These are phyloP conservation scores for Akanthomyces lecanii DNA, from an alignment of 2,329 filamentous ascomycete genomes.

Conservation along the genomic window DNA sequence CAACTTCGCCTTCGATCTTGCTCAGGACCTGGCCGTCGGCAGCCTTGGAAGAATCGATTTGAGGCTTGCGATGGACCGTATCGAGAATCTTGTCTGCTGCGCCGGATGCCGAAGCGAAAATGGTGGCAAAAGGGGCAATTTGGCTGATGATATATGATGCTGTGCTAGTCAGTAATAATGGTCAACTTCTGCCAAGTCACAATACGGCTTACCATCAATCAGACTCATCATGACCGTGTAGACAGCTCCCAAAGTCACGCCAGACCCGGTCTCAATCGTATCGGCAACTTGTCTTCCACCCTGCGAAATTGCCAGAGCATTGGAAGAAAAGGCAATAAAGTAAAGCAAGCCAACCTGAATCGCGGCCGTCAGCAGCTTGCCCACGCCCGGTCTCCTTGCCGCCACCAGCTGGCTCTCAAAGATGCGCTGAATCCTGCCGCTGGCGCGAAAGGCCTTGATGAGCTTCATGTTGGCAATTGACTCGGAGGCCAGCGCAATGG, in stretches of 20 bases:
- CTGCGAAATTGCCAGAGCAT: slow-evolving; percentile 63
- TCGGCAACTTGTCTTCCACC: slow-evolving; percentile 43
- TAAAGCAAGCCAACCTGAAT: slow-evolving; percentile 60
- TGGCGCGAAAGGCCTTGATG: slow-evolving; percentile 54
- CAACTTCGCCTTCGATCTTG: slow-evolving; percentile 13
- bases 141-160: slow-evolving; percentile 54
- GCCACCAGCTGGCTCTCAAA: slow-evolving; percentile 39
- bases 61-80: slow-evolving; percentile 47
- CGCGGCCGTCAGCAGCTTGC: slow-evolving; percentile 52
- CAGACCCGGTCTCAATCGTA: slow-evolving; percentile 28
- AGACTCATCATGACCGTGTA: slow-evolving; percentile 54
- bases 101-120: slow-evolving; percentile 51
- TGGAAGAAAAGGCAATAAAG: slow-evolving; percentile 61
- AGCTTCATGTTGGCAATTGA: slow-evolving; percentile 49
- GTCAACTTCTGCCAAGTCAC: not conserved
- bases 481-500: slow-evolving; percentile 53
- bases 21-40: slow-evolving; percentile 36
- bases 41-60: slow-evolving; percentile 34
- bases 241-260: slow-evolving; percentile 42
- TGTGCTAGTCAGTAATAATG: slow-evolving; percentile 11
- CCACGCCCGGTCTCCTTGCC: slow-evolving; percentile 46
- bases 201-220: slow-evolving; percentile 40
- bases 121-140: slow-evolving; percentile 55
- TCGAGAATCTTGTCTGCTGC: slow-evolving; percentile 50
- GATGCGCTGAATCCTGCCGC: slow-evolving; percentile 46